Base-by-base conservation (phyloP, 2,329 filamentous ascomycete species). In the Xylariaceae sp. region DNA sequence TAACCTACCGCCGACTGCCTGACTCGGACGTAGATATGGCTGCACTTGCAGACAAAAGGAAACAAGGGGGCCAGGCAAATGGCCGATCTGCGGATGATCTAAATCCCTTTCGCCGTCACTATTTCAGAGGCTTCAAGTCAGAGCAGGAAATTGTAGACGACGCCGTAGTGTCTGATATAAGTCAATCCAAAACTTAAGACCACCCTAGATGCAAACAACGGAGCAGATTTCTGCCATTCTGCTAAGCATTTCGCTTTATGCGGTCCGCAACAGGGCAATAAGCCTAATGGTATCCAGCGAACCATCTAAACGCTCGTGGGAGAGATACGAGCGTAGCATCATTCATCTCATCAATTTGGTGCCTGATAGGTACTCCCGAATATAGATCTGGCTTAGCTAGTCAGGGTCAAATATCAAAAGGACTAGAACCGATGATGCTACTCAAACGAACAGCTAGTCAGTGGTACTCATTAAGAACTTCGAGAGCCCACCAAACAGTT, bases 1-100 rank as follows among this genome's bases (percentile, higher is more conserved):
- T 98, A 49, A 96, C 92, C 0, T 98, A 98, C 73, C 82, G 86
- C 40, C 84, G 92, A 49, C 77, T 90, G 17, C 80, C 83, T 0
- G 87, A 91, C 65, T 76, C 70, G 9, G 77, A 81, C 29, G 80
- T 90, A 6, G 79, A 82, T 48, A 59, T 66, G 9, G 68, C 71
- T 1, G 77, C 76, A 6, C 68, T 85, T 19, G 69, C 72, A 43
- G 61, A 63, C 29, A 68, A 52, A 66, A 71, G 55, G 68, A 72
- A 63, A 64, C 61, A 51, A 65, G 69, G 61, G 56, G 67, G 65
- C 47, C 66, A 69, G 1, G 68, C 66, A 3, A 66, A 68, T 28
- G 83, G 83, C 16, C 78, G 74, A 51, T 82, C 82, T 2, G 84
- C 81, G 26, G 80, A 86, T 67, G 83, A 86, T 60, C 75, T 86